Evolutionary conservation across 352 stramenopile species (phyloP), one percentile per base, ranked within the genome.

Genomic region (Blastocystis sp.): DNA sequence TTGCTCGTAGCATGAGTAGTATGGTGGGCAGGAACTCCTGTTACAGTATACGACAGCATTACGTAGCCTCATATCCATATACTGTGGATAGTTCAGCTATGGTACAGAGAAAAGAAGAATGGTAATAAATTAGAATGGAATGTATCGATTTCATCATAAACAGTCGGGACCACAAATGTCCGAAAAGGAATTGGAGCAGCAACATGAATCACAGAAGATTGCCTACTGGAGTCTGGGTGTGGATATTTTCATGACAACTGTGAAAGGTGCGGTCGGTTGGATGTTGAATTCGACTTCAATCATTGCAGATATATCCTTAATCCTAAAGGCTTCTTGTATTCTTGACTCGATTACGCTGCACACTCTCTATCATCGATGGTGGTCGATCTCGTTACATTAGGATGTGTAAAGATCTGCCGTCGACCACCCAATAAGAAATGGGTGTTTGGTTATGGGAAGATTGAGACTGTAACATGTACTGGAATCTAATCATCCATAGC

Each of bases 201-300:
- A 74, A 58, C 39, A 56, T 29, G 77, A 87, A 42, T 74, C 77
- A 37, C 59, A 87, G 39, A 87, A 87, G 77, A 87, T 87, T 19
- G 65, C 77, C 21, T 52, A 87, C 27, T 74, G 59, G 59, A 78
- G 77, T 63, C 49, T 74, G n/a, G 77, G 77, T 0, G 63, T 87
- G 5, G 63, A 87, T 56, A 21, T 87, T 16, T 74, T 77, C 42
- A 77, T 87, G 63, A 87, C 59, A n/a, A 77, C 77, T 21, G 77
- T 61, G 42, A 87, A 87, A 32, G 77, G 77, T 12, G 77, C 35
- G 16, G 77, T 87, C 19, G 77, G 77, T 29, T 77, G 58, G 58
- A 37, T 87, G 24, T 24, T 77, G 5, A 87, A 87, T 77, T 87
- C 77, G 19, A 77, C 77, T 49, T 27, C 58, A 42, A 87, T 87